Base-by-base conservation (phyloP, 2,329 filamentous ascomycete species). In the Fusarium sp. region DNA sequence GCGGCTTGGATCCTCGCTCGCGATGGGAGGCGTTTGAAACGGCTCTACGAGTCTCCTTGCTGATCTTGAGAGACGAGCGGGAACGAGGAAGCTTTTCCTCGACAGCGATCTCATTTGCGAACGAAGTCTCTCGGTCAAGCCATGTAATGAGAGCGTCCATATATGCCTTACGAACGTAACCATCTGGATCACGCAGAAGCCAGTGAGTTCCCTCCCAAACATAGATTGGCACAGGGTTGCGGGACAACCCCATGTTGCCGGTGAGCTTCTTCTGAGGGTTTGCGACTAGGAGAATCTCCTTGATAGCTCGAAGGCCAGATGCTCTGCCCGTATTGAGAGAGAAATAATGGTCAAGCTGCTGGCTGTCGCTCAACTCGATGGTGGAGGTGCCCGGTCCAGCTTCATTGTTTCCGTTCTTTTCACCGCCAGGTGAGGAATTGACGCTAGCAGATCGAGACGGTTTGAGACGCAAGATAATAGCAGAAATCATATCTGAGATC, bases 141-240 rank as follows among this genome's bases (percentile, higher is more conserved):
- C 95, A 99, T 2, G 93, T 93, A 44, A 93, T 81, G 22, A 98
- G 82, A 9, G 94, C 93, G 80, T 97, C 94, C 12, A 91, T 90
- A 75, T 98, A 99, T 1, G 95, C 93, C 79, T 92, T 92, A 60
- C 95, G 90, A 38, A 98, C 95, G 36, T 90, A 87, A 36, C 90
- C 90, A 76, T 95, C 92, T 2, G 90, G 87, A 77, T 98, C 95
- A 41, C 93, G 91, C 26, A 98, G 84, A 48, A 98, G 89, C 93
- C 94, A 97, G 70, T 98, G 94, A 0, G 95, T 97, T n/a, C 94
- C 94, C 81, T 98, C 95, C 96, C 96, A 99, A 1, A 95, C 92
- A 61, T 93, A 89, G 14, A 97, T 87, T 1, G 93, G 91, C 2
- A 97, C 93, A 44, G 87, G 90, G 79, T 92, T 93, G 71, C 95